Evolutionary conservation across 495 filamentous ascomycete species (phyloP).

Genomic region (Daldinia caldariorum): DNA sequence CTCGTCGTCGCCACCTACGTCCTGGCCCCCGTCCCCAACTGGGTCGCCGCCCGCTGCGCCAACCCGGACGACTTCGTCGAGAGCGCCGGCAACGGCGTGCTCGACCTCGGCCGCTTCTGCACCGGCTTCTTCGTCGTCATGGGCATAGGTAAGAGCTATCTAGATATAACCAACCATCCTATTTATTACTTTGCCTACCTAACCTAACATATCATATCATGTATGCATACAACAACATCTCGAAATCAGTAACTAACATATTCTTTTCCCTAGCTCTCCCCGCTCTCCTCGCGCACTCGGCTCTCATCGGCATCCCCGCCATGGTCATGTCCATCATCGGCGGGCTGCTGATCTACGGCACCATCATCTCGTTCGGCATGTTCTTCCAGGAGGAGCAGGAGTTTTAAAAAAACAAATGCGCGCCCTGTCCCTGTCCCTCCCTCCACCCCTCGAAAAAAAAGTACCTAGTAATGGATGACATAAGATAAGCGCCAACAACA

Average conservation of each 20-base stretch:
- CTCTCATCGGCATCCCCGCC: constrained; percentile 79
- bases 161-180: too few species aligned
- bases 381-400: constrained; percentile 98
- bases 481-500: too few species aligned
- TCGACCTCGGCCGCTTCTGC: constrained; percentile 93
- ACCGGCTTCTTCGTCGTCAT: constrained; percentile 98
- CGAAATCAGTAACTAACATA: too few species aligned
- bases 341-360: constrained; percentile 94
- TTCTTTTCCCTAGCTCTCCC: too few species aligned
- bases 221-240: too few species aligned
- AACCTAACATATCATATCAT: too few species aligned
- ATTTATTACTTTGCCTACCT: too few species aligned
- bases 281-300: constrained; percentile 85
- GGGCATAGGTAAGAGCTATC: constrained; percentile 88
- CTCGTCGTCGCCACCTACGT: constrained; percentile 96
- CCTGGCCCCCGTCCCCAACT: constrained; percentile 93
- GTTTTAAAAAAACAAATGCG: too few species aligned
- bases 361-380: constrained; percentile 96
- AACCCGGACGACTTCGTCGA: constrained; percentile 98
- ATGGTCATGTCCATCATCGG: constrained; percentile 96
- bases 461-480: too few species aligned
- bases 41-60: constrained; percentile 85
- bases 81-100: constrained; percentile 76
- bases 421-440: too few species aligned
- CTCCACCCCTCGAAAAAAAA: too few species aligned